Conservation (phyloP, 192 early-diverging fungal genomes). For the Dissophora globulifera region DNA sequence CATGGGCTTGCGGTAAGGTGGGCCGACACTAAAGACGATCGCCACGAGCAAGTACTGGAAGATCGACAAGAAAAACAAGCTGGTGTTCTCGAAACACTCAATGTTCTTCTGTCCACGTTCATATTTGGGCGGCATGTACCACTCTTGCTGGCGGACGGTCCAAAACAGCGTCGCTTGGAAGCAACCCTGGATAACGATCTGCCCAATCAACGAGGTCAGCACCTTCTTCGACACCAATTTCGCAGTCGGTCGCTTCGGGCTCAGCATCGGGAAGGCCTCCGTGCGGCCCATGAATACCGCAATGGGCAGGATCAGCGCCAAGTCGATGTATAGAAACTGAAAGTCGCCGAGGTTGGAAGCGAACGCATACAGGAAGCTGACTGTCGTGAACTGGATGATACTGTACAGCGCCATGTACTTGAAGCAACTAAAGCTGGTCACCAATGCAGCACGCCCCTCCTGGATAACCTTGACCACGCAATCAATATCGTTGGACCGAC, state of each 20-base stretch:
- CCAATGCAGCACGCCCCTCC: slow-evolving; percentile 95
- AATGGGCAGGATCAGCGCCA: slow-evolving; percentile 89
- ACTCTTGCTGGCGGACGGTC: slow-evolving; percentile 76
- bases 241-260: slow-evolving; percentile 88
- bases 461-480: slow-evolving; percentile 93
- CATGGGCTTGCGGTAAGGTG: slow-evolving; percentile 92
- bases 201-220: slow-evolving; percentile 90
- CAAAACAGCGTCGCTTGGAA: slow-evolving; percentile 86
- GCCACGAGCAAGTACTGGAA: slow-evolving; percentile 95
- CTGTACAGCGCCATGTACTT: slow-evolving; percentile 99
- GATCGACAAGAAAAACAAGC: slow-evolving; percentile 87
- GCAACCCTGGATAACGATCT: slow-evolving; percentile 81
- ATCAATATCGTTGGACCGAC: slow-evolving; percentile 87
- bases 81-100: slow-evolving; percentile 88
- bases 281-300: slow-evolving; percentile 93
- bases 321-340: slow-evolving; percentile 96
- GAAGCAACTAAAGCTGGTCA: slow-evolving; percentile 98
- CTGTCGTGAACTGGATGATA: slow-evolving; percentile 96
- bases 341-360: slow-evolving; percentile 91
- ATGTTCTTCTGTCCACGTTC: slow-evolving; percentile 78
- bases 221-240: slow-evolving; percentile 91
- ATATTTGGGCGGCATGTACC: slow-evolving; percentile 67
- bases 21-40: slow-evolving; percentile 93
- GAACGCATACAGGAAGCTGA: slow-evolving; percentile 91
- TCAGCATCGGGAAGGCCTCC: slow-evolving; percentile 78